Base-by-base conservation (phyloP, 805 yeast species). In the Sugiyamaella americana region DNA sequence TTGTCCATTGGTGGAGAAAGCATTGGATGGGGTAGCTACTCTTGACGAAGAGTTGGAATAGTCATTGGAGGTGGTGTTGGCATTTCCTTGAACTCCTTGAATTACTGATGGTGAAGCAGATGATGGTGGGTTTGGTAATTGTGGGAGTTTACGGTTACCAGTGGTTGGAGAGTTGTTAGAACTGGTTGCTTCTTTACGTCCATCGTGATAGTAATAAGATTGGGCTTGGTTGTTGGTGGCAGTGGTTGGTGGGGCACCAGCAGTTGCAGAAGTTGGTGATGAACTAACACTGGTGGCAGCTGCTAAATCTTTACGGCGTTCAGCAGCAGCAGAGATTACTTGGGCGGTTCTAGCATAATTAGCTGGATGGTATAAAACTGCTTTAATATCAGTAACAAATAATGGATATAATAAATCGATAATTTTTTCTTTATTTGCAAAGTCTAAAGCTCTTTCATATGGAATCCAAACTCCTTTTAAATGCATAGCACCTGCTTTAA, bases 401-500 rank as follows among this genome's bases (percentile, higher is more conserved):
- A 82, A 67, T 2, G 87, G 87, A 57, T 79, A 80, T 53, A 82
- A 68, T 40, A 76, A 59, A 55, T 81, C 87, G 21, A 76, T 79
- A 51, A 82, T 83, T 42, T 86, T 84, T 63, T 85, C 93, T 52
- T 82, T 71, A 64, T 83, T 84, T 20, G 94, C 94, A 77, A 84
- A 81, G 29, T 85, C 83, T 36, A 80, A 69, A 2, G 93, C 94
- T 40, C 93, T 71, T 55, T 84, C 89, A 60, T 84, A 84, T 2
- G 93, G 93, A 51, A 84, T 84, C 94, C 94, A 84, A 41, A 84
- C 93, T 34, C 94, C 94, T 67, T 85, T 85, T 57, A 84, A 70
- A 63, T 85, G 88, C 89, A 85, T 84, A n/a, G 88, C 80, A 3
- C 94, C 94, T 50, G 85, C 83, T 65, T 85, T 84, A 37, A 84